Evolutionary conservation across 1,284 basidiomycete genomes (phyloP).

Genomic region (Microbotryum violaceum): DNA sequence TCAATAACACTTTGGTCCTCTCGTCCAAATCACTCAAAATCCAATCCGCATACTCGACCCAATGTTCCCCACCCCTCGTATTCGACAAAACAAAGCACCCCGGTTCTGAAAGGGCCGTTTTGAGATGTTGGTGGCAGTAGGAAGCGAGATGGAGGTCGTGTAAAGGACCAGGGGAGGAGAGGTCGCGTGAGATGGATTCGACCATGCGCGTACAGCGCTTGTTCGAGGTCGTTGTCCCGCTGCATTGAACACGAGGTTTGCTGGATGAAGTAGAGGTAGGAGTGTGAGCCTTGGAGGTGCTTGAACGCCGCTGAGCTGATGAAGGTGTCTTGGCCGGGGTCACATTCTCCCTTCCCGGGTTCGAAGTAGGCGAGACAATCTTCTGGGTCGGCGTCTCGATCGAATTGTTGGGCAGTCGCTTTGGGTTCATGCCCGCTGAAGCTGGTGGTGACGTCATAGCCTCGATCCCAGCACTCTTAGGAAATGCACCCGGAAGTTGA

Average conservation of each 20-base stretch:
- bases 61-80: slow-evolving; percentile 1
- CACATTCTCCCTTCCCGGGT: too few relatives aligned
- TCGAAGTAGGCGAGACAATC: too few relatives aligned
- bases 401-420: too few relatives aligned
- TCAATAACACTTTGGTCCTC: slow-evolving; percentile 27
- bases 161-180: neutral
- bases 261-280: neutral
- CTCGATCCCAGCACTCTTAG: too few relatives aligned
- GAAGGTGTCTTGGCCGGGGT: too few relatives aligned
- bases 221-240: slow-evolving; percentile 24
- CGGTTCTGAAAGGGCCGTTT: neutral
- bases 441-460: too few relatives aligned
- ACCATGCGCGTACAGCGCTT: slow-evolving; percentile 26
- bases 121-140: slow-evolving; percentile 32
- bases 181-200: neutral
- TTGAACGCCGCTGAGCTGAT: too few relatives aligned
- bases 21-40: slow-evolving; percentile 21
- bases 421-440: too few relatives aligned
- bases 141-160: slow-evolving; percentile 2
- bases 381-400: too few relatives aligned
- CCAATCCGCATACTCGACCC: slow-evolving; percentile 26
- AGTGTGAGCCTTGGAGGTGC: too few relatives aligned
- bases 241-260: slow-evolving; percentile 15
- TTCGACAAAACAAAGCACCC: neutral
- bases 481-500: too few relatives aligned